Evolutionary conservation across 139 green algal species (phyloP), one percentile per base, ranked within the genome.

Genomic region (Micromonas commoda): DNA sequence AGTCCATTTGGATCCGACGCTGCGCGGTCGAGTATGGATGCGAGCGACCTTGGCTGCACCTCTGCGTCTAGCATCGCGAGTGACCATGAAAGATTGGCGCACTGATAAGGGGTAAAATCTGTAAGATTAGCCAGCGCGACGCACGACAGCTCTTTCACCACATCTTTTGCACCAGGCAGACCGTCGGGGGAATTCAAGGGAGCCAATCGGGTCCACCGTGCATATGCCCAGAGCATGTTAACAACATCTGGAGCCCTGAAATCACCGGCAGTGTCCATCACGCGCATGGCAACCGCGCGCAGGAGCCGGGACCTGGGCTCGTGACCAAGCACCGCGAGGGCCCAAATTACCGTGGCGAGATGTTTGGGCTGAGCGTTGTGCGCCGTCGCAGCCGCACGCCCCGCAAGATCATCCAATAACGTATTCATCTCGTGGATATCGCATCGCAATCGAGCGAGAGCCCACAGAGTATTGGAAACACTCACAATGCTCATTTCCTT

Each of bases 221-320:
- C 68, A 37, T 75, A 75, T 21, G 68, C 68, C 68, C 68, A 75
- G 1, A 75, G 9, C 37, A 61, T 26, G 37, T 75, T 75, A 35
- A 61, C 68, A 1, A 75, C 68, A 61, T 75, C 68, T 0, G 68
- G 68, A 35, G 68, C 13, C 6, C 68, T 19, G 29, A 75, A 75
- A 21, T 61, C 35, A 20, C 35, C 37, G 2, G 23, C 68, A 6
- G 61, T 26, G 4, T 53, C 37, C 1, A 26, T 16, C 35, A 13
- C 35, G 2, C 37, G 37, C 34, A 34, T 21, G 2, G 20, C 37
- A 21, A 61, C 37, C 13, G 68, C 34, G 26, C 19, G 21, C 20
- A 75, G 37, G 21, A 75, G 53, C 20, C 33, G 52, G 37, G 21
- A 38, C 29, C 68, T 75, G 34, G 68, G 68, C 68, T 75, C 33